Evolutionary conservation across 805 yeast genomes (phyloP).

Genomic region (Starmerella vaccinii): DNA sequence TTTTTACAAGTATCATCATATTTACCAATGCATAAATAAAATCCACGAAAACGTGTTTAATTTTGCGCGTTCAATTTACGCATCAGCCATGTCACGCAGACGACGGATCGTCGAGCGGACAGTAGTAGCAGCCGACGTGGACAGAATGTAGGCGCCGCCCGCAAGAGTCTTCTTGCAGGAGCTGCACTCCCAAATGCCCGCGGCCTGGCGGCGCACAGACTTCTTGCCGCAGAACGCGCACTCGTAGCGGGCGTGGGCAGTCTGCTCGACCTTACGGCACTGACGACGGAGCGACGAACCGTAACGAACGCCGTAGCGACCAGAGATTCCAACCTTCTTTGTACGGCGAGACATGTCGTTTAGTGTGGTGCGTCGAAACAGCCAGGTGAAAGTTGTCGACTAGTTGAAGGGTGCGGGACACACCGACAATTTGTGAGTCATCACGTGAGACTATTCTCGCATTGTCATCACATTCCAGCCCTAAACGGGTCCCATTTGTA

Average conservation of each 20-base stretch:
- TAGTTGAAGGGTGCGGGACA: background rate
- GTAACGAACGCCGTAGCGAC: slow-evolving; percentile 99
- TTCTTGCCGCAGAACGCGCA: slow-evolving; percentile 99
- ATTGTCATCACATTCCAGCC: background rate
- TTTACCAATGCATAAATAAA: slow-evolving; percentile 16
- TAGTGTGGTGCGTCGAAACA: slow-evolving; percentile 7
- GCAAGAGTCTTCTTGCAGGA: slow-evolving; percentile 95
- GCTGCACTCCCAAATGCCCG: slow-evolving; percentile 98
- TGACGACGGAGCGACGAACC: slow-evolving; percentile 99
- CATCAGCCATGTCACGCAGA: slow-evolving; percentile 99
- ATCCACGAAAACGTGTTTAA: slow-evolving; percentile 6
- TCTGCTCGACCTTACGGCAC: slow-evolving; percentile 97
- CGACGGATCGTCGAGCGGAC: slow-evolving; percentile 99
- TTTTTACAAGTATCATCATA: slow-evolving; percentile 6
- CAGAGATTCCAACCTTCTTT: slow-evolving; percentile 99
- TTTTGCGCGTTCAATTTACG: slow-evolving; percentile 42
- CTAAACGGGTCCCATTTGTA: background rate
- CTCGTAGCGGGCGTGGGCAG: slow-evolving; percentile 97
- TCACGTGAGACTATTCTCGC: background rate
- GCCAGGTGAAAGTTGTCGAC: background rate
- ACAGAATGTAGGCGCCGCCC: slow-evolving; percentile 99
- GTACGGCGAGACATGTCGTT: slow-evolving; percentile 85
- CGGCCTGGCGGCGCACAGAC: slow-evolving; percentile 92
- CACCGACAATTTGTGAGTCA: background rate
- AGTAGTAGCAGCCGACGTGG: slow-evolving; percentile 98